Base-by-base conservation (phyloP, 768 basidiomycete genomes). In the Asterophora lycoperdoides region DNA sequence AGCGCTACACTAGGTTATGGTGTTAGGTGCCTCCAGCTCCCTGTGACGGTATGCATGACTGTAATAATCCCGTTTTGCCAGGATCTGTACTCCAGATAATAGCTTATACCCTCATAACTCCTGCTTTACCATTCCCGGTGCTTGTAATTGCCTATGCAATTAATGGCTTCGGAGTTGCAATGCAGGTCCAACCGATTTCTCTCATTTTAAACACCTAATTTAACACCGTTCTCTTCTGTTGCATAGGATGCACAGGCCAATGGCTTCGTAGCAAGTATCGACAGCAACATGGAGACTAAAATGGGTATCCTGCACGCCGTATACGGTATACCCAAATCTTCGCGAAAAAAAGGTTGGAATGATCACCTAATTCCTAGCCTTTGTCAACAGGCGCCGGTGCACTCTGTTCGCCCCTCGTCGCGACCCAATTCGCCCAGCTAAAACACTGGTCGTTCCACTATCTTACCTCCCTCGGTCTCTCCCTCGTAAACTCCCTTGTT, bases 391-490 rank as follows among this genome's bases (percentile, higher is more conserved):
- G 86, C 15, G 66, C 75, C 0, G 86, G 86, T 1, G 86, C 86
- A 2, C 67, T 88, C 8, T 70, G 70, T 7, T 64, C 90, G 0
- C 92, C 93, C 2, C 74, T 94, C 14, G 80, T 85, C 0, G 77
- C 91, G 0, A 94, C 93, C 0, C 86, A 91, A 49, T 93, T 94
- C 55, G 73, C 87, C 0, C 78, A 80, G 48, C 57, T 79, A 18
- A 63, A 54, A 0, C 74, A 68, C 29, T 93, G 90, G 91, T 86
- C 83, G 1, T 84, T 86, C 62, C 86, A 92, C 61, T 93, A 83
- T 58, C 72, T 92, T 8, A 69, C 69, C 1, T 89, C 88, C 0
- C 65, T 92, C 0, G 84, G 80, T 1, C 54, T 93, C n/a, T 80
- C 86, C 0, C 46, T 80, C 13, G 53, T 69, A 35, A 90, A 87